phyloP scores from a whole-genome alignment of 1,284 basidiomycete genomes.

The Cryptococcus sp. region DNA sequence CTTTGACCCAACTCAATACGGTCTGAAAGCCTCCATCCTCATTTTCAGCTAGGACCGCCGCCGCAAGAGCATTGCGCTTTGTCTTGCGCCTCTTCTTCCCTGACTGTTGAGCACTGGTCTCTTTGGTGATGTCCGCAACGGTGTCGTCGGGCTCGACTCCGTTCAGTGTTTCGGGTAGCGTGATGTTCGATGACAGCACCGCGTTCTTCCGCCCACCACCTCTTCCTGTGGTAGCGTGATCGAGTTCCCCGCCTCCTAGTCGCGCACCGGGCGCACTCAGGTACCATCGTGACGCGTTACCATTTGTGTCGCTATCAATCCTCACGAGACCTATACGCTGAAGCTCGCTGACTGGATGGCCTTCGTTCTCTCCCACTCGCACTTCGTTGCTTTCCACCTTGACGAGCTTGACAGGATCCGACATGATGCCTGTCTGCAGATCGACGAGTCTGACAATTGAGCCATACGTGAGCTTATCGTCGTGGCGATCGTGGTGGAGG shows the following conservation, averaged over 20 bases:
- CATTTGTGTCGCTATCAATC: conserved; percentile 50
- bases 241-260: conserved; percentile 40
- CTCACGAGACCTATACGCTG: conserved; percentile 91
- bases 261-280: conserved; percentile 46
- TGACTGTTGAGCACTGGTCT: conserved; percentile 3
- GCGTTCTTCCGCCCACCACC: neutral
- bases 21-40: conserved; percentile 33
- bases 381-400: conserved; percentile 88
- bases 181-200: neutral
- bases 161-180: conserved; percentile 8
- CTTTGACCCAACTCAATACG: conserved; percentile 32
- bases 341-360: conserved; percentile 83
- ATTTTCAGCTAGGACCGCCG: conserved; percentile 40
- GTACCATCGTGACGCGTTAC: conserved; percentile 34
- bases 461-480: conserved; percentile 82
- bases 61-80: conserved; percentile 39
- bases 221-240: neutral
- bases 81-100: conserved; percentile 32
- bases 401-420: conserved; percentile 82
- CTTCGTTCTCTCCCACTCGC: conserved; percentile 66
- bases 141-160: conserved; percentile 5
- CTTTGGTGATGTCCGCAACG: conserved; percentile 1
- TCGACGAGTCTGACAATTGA: conserved; percentile 85
- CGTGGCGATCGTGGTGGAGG: conserved; percentile 52
- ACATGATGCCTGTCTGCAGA: conserved; percentile 76